These are phyloP conservation scores for Allantophomopsis cytisporea DNA, from an alignment of 2,329 filamentous ascomycete genomes.

Conservation along the genomic window DNA sequence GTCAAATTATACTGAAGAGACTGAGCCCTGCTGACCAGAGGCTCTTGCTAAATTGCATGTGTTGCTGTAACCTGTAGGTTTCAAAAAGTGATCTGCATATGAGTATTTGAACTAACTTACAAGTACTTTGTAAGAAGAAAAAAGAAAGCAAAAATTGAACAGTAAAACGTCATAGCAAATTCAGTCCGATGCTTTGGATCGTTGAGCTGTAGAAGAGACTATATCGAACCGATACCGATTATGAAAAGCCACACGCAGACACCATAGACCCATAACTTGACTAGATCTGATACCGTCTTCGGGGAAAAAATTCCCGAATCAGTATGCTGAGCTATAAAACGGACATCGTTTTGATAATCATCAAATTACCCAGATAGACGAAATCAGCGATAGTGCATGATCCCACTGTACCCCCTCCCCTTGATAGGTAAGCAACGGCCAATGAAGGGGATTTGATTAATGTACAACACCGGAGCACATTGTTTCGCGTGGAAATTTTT, in stretches of 20 bases:
- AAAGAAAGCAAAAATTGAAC: slow-evolving; percentile 74
- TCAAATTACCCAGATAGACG: slow-evolving; percentile 19
- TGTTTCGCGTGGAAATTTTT: slow-evolving; percentile 66
- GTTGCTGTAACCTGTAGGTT: too few species aligned
- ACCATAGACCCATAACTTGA: slow-evolving; percentile 70
- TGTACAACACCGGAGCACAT: slow-evolving; percentile 59
- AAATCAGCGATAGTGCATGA: slow-evolving; percentile 48
- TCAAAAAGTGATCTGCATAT: too few species aligned
- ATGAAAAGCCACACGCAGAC: slow-evolving; percentile 78
- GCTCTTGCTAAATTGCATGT: too few species aligned
- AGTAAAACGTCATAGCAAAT: slow-evolving; percentile 80
- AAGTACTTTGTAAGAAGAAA: slow-evolving; percentile 69
- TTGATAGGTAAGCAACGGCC: slow-evolving; percentile 2
- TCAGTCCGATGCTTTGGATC: slow-evolving; percentile 37
- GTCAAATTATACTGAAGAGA: too few species aligned
- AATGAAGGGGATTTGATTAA: not conserved
- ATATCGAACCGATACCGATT: slow-evolving; percentile 63
- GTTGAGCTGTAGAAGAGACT: slow-evolving; percentile 43
- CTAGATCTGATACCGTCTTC: slow-evolving; percentile 39
- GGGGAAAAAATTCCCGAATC: slow-evolving; percentile 30
- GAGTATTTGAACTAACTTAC: slow-evolving; percentile 15
- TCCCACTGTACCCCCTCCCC: slow-evolving; percentile 73
- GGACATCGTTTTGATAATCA: slow-evolving; percentile 24
- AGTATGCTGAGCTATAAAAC: slow-evolving; percentile 23
- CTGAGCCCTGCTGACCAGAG: too few species aligned